Evolutionary conservation across 768 basidiomycete species (phyloP), one percentile per base, ranked within the genome.

Genomic region (Porpolomopsis calyptriformis): DNA sequence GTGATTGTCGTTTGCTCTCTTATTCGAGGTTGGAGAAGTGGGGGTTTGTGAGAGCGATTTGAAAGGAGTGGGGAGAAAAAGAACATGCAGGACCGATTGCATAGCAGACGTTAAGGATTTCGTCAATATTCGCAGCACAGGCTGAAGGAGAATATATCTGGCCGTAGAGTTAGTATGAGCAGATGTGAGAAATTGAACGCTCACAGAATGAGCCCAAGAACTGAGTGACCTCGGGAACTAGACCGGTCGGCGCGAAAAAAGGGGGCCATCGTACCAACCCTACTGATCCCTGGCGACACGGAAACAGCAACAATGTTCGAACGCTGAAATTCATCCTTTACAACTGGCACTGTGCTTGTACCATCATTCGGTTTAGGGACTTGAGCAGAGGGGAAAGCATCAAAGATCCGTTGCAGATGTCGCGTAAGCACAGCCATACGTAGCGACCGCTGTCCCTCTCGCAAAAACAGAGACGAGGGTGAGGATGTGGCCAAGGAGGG

Each of bases 361-460:
- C 34, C 24, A 14, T 52, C 45, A 16, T 54, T 49, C 10, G 55
- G 58, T n/a, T 51, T 55, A 8, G 72, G 68, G 2, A 69, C 57
- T 34, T 71, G 70, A 9, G 76, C 73, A 10, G 76, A 70, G 0
- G 86, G 85, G 1, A 94, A 73, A 0, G 88, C 85, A 54, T 93
- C 85, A 24, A 93, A 65, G 22, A 93, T 74, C 9, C 84, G 76
- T 57, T 94, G 90, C 3, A 96, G 71, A 63, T 94, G 89, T 5
- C 79, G 73, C 35, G 80, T 82, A 39, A 86, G 64, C 44, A 86
- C 64, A 43, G 74, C 57, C 14, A 74, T 74, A 33, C 82, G 73
- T 16, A 88, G 64, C 2, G 85, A 72, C 38, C 85, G 68, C 23
- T 66, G 67, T 16, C 85, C 84, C 62, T 89, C 85, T 4, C 60